These are phyloP conservation scores for Coemansia sp. DNA, from an alignment of 192 early-diverging fungal species.

Conservation along the genomic window DNA sequence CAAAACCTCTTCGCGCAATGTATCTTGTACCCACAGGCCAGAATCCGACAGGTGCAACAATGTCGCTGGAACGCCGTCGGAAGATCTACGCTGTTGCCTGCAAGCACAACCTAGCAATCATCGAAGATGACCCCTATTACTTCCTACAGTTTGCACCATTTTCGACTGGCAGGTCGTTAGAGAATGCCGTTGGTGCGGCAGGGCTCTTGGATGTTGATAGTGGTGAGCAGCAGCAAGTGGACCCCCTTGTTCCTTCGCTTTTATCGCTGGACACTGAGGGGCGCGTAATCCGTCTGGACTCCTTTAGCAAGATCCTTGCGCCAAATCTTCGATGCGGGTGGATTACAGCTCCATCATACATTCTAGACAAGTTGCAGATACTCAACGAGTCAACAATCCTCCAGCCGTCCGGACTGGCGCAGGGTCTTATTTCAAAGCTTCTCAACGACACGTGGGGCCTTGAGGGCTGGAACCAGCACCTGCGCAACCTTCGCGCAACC, in stretches of 20 bases:
- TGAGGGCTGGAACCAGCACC: constrained; percentile 76
- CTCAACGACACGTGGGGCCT: constrained; percentile 76
- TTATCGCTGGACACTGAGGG: constrained; percentile 86
- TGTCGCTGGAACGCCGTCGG: constrained; percentile 73
- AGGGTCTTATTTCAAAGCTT: constrained; percentile 70
- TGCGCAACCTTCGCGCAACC: constrained; percentile 62
- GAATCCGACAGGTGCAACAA: constrained; percentile 87
- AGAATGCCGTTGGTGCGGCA: neutral
- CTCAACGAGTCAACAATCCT: constrained; percentile 79
- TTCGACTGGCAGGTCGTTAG: neutral
- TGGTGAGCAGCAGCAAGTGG: neutral
- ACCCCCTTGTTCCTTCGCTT: constrained; percentile 68
- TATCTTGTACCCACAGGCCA: constrained; percentile 84
- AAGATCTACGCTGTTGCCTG: constrained; percentile 74
- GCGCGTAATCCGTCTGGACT: constrained; percentile 89
- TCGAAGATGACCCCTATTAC: constrained; percentile 97
- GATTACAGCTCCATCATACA: constrained; percentile 64
- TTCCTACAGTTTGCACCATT: constrained; percentile 70
- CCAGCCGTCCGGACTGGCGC: constrained; percentile 84
- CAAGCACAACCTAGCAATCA: constrained; percentile 78
- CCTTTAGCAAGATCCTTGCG: constrained; percentile 89
- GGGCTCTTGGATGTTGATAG: neutral
- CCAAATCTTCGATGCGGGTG: constrained; percentile 86
- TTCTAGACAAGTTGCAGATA: constrained; percentile 77
- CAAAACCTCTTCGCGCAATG: constrained; percentile 54